Evolutionary conservation across 2,329 filamentous ascomycete genomes (phyloP).

Genomic region (Leptographium lundbergii): DNA sequence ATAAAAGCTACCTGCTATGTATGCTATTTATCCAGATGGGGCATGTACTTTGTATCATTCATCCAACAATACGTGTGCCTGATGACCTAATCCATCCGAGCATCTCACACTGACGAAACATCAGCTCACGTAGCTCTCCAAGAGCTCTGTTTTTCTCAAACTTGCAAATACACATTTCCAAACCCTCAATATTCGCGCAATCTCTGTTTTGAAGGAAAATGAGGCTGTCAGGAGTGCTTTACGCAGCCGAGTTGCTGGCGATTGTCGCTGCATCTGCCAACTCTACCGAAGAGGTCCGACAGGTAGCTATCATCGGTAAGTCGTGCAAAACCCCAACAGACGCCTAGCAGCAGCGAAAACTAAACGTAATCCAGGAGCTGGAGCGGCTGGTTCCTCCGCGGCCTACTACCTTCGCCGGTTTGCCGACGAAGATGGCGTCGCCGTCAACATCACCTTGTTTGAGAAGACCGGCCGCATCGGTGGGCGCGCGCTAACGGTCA

Average conservation of each 20-base stretch:
- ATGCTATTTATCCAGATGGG: not conserved
- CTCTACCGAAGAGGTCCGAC: slow-evolving; percentile 9
- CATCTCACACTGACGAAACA: not conserved
- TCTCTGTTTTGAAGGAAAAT: not conserved
- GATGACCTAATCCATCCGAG: not conserved
- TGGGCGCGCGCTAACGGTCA: slow-evolving; percentile 75
- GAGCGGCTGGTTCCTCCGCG: slow-evolving; percentile 74
- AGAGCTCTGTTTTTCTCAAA: not conserved
- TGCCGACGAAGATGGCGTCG: slow-evolving; percentile 45
- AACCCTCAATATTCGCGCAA: not conserved
- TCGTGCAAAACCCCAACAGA: too few relatives aligned
- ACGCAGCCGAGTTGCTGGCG: not conserved
- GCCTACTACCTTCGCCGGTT: slow-evolving; percentile 72
- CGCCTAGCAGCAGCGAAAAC: not conserved
- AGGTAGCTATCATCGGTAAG: slow-evolving; percentile 18
- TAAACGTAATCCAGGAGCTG: slow-evolving; percentile 51
- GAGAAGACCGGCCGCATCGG: slow-evolving; percentile 69
- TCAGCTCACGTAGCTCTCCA: not conserved
- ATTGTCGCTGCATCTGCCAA: not conserved
- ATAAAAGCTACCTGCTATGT: not conserved
- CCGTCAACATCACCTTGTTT: slow-evolving; percentile 74
- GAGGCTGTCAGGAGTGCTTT: not conserved
- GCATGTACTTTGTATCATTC: not conserved
- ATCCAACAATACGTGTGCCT: not conserved
- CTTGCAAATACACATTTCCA: not conserved